Evolutionary conservation across 2,329 filamentous ascomycete genomes (phyloP).

Genomic region (Mollisiaceae sp.): DNA sequence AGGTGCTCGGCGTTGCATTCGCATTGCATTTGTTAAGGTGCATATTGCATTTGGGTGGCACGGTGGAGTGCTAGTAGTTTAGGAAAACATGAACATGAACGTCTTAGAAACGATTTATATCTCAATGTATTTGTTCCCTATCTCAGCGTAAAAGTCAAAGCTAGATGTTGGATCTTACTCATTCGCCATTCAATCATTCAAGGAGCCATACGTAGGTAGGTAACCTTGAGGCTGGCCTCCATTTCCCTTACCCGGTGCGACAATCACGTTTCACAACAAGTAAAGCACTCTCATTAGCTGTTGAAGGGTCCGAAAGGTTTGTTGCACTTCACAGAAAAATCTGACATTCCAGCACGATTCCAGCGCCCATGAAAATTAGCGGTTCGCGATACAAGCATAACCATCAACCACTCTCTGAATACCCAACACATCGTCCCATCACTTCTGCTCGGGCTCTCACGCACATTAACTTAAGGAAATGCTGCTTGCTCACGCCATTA

Average conservation of each 20-base stretch:
- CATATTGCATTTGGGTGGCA: background rate
- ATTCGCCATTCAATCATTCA: no score
- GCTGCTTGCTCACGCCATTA: no score
- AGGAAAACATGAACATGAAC: background rate
- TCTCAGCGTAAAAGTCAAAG: no score
- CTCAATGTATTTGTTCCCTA: no score
- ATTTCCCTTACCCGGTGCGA: no score
- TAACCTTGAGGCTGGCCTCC: no score
- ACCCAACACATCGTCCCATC: background rate
- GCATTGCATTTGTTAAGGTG: background rate
- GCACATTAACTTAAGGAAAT: no score
- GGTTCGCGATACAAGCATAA: no score
- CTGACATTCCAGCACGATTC: background rate
- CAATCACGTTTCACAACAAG: background rate
- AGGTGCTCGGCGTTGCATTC: slow-evolving; percentile 2
- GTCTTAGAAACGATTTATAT: background rate
- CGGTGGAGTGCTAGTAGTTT: background rate
- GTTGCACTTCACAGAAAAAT: background rate
- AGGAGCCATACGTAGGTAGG: no score
- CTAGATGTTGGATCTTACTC: no score
- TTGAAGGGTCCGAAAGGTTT: background rate
- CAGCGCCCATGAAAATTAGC: background rate
- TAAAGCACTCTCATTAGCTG: background rate
- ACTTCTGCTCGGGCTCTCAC: background rate
- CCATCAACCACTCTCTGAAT: no score